Percentiles rank a stretch among this genome's conserved stretches.
Conservation (phyloP, 2,329 filamentous ascomycete species). For the Gaeumannomyces sp. region DNA sequence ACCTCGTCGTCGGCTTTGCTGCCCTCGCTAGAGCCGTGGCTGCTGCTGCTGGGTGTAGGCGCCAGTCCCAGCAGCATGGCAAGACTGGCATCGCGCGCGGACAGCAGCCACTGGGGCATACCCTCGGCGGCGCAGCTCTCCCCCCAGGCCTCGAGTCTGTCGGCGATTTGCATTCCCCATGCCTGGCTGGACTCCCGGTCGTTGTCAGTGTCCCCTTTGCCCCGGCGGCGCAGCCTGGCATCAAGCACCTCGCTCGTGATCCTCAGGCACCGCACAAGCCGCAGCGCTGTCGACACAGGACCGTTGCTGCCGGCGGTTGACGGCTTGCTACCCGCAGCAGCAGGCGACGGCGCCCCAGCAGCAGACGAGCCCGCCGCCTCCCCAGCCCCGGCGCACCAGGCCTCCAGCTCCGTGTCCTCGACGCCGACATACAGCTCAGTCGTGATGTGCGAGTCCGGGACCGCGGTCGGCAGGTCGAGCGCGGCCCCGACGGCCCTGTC, state of each 20-base stretch:
- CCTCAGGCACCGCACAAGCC: background rate
- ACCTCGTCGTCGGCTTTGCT: background rate
- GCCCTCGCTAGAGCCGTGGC: background rate
- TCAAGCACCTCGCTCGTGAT: constrained; percentile 1
- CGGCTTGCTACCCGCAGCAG: background rate
- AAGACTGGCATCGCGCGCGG: background rate
- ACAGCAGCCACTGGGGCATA: background rate
- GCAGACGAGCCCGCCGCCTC: background rate
- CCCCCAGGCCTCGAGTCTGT: background rate
- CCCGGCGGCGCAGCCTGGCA: background rate
- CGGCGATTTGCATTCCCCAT: background rate
- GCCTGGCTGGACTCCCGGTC: background rate
- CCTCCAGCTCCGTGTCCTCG: constrained; percentile 15
- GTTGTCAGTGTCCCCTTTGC: background rate
- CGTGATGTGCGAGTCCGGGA: constrained; percentile 24
- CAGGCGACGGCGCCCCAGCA: background rate
- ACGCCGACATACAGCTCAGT: constrained; percentile 18
- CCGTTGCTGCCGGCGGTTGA: too few relatives aligned
- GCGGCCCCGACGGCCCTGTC: constrained; percentile 23
- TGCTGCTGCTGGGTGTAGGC: background rate
- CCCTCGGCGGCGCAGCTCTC: background rate
- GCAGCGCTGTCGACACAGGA: constrained; percentile 3
- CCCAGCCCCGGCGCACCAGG: background rate
- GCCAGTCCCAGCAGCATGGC: background rate
- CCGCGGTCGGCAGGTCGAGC: constrained; percentile 21